Percentiles rank a stretch among this genome's conserved stretches.
These are phyloP conservation scores for Auricularia cornea DNA, from an alignment of 768 basidiomycete species.

Conservation along the genomic window DNA sequence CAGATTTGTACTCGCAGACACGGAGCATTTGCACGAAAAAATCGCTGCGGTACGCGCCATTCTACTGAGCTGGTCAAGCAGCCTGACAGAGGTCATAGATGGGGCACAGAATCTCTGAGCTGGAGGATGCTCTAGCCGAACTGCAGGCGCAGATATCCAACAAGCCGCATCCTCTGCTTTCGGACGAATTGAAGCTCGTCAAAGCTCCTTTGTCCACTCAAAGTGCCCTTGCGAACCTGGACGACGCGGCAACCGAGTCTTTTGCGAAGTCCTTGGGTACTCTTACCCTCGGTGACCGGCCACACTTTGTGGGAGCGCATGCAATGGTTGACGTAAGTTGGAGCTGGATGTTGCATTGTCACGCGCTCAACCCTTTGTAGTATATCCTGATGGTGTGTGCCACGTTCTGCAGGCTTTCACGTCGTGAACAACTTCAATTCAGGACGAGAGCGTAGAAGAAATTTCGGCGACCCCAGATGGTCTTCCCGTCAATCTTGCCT, in stretches of 20 bases:
- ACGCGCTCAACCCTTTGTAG: not conserved
- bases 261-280: slow-evolving; percentile 29
- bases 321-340: slow-evolving; percentile 40
- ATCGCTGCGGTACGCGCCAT: slow-evolving; percentile 23
- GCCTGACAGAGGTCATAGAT: slow-evolving; percentile 11
- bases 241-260: not conserved
- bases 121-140: slow-evolving; percentile 34
- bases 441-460: not conserved
- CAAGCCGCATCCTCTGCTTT: slow-evolving; percentile 14
- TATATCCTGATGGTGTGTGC: slow-evolving; percentile 4
- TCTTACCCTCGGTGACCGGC: slow-evolving; percentile 37
- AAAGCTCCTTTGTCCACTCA: not conserved
- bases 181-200: slow-evolving; percentile 2
- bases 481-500: not conserved
- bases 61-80: too few relatives aligned
- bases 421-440: not conserved
- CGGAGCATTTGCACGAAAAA: slow-evolving; percentile 38
- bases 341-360: not conserved
- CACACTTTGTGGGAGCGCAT: slow-evolving; percentile 42
- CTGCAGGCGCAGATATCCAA: slow-evolving; percentile 15
- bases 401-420: not conserved
- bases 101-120: slow-evolving; percentile 34
- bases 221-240: not conserved
- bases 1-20: slow-evolving; percentile 46
- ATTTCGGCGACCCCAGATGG: not conserved